These are phyloP conservation scores for Pleurotus sapidus DNA, from an alignment of 768 basidiomycete species.

Conservation along the genomic window DNA sequence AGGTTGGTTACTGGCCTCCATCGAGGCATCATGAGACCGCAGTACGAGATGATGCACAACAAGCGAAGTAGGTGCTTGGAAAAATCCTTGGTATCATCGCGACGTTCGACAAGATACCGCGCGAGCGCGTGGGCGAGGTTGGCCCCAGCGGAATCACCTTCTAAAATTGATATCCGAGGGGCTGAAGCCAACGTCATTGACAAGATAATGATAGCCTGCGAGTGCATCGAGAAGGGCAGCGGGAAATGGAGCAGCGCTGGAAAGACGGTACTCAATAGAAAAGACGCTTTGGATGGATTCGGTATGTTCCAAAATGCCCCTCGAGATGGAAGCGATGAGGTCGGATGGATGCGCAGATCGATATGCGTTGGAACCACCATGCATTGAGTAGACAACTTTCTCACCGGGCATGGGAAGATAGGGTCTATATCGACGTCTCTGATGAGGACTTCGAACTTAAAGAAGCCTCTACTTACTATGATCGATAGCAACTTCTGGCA, in stretches of 20 bases:
- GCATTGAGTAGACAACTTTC: conserved; percentile 57
- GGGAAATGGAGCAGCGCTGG: conserved; percentile 64
- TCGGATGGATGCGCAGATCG: conserved; percentile 56
- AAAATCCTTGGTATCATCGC: conserved; percentile 15
- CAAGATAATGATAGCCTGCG: conserved; percentile 70
- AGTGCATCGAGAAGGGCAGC: conserved; percentile 72
- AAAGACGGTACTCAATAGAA: conserved; percentile 71
- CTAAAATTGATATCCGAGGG: conserved; percentile 60
- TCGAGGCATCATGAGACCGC: too few relatives aligned
- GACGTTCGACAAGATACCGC: conserved; percentile 59
- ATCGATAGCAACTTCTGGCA: too few relatives aligned
- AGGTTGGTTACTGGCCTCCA: too few relatives aligned
- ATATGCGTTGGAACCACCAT: conserved; percentile 57
- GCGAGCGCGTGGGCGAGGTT: conserved; percentile 65
- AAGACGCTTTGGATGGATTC: conserved; percentile 45
- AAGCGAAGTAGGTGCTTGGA: too few relatives aligned
- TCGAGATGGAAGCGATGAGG: conserved; percentile 39
- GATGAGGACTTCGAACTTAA: too few relatives aligned
- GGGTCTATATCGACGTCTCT: conserved; percentile 14
- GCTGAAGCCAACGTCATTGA: conserved; percentile 50
- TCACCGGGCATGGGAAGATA: conserved; percentile 46
- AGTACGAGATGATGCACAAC: too few relatives aligned
- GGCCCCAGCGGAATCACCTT: conserved; percentile 78
- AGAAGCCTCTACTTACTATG: too few relatives aligned
- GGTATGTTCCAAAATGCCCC: conserved; percentile 44